Conservation (phyloP, 192 early-diverging fungal genomes). For the Coemansia javaensis region DNA sequence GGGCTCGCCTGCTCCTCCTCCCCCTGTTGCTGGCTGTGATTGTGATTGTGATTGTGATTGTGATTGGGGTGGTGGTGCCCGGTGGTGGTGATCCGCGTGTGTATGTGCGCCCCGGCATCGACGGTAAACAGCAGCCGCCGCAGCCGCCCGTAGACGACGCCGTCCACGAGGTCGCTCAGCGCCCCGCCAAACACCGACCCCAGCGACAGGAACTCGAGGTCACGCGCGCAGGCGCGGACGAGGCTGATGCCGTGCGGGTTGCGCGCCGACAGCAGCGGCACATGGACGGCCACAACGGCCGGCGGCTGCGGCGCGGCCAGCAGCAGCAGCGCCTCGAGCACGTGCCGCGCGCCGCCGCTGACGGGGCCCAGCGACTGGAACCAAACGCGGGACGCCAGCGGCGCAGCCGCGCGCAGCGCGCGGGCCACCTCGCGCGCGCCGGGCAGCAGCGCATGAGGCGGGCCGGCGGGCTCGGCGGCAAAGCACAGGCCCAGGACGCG, state of each 20-base stretch:
- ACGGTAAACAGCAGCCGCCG: slow-evolving; percentile 31
- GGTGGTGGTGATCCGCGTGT: slow-evolving; percentile 1
- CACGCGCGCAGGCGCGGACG: slow-evolving; percentile 15
- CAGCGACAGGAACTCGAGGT: slow-evolving; percentile 17
- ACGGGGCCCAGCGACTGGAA: slow-evolving; percentile 11
- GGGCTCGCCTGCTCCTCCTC: neutral
- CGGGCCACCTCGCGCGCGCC: neutral
- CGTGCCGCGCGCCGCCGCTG: neutral
- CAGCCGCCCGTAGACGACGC: slow-evolving; percentile 9
- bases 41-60: too few relatives aligned
- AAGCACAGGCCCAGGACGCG: slow-evolving; percentile 18
- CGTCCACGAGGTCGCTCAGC: slow-evolving; percentile 7
- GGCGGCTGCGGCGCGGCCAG: neutral
- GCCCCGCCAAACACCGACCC: slow-evolving; percentile 21
- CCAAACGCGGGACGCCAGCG: slow-evolving; percentile 8
- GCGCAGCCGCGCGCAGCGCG: neutral
- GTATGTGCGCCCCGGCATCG: slow-evolving; percentile 17
- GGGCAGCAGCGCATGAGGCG: neutral
- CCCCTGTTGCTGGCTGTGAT: neutral
- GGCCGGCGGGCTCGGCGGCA: neutral
- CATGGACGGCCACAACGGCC: slow-evolving; percentile 6
- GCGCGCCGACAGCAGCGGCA: slow-evolving; percentile 3
- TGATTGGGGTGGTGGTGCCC: too few relatives aligned
- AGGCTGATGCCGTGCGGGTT: slow-evolving; percentile 5
- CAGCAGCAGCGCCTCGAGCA: neutral